A percentile compares a stretch with the other conserved stretches of the same genome.
phyloP scores from a whole-genome alignment of 495 filamentous ascomycete species.

The Aspergillus ellipticus region DNA sequence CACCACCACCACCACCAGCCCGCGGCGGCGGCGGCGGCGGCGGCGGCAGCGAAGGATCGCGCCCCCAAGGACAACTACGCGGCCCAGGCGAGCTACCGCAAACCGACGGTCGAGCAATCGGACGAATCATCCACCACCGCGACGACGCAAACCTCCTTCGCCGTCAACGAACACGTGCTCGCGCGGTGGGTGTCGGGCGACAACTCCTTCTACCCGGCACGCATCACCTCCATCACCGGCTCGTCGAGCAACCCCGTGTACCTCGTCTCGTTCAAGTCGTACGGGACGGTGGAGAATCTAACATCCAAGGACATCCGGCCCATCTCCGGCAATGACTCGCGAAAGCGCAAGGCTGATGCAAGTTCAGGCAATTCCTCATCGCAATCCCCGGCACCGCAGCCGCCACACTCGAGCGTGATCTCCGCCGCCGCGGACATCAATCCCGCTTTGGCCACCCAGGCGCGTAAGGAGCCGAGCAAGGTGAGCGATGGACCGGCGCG shows the following conservation, averaged over 20 bases:
- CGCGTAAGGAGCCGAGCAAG: constrained; percentile 62
- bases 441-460: constrained; percentile 68
- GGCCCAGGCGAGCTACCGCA: constrained; percentile 52
- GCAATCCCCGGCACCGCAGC: constrained; percentile 40
- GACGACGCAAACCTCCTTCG: constrained; percentile 61
- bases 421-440: constrained; percentile 86
- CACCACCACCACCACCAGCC: constrained; percentile 42
- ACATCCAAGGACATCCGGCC: constrained; percentile 81
- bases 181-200: constrained; percentile 91
- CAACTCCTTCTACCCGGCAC: constrained; percentile 84
- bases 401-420: constrained; percentile 61
- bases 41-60: constrained; percentile 57
- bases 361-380: constrained; percentile 52
- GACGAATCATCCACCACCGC: constrained; percentile 43
- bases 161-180: constrained; percentile 85
- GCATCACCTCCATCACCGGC: constrained; percentile 90
- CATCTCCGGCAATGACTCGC: constrained; percentile 58
- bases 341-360: constrained; percentile 90
- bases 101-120: constrained; percentile 34
- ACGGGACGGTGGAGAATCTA: constrained; percentile 77
- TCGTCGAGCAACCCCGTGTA: constrained; percentile 85
- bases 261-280: constrained; percentile 88
- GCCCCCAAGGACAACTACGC: constrained; percentile 73
- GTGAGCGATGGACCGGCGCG: constrained; percentile 62
- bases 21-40: no score